A percentile compares a stretch with the other conserved stretches of the same genome.
phyloP scores from a whole-genome alignment of 2,329 filamentous ascomycete species.

The Colletotrichum navitas region DNA sequence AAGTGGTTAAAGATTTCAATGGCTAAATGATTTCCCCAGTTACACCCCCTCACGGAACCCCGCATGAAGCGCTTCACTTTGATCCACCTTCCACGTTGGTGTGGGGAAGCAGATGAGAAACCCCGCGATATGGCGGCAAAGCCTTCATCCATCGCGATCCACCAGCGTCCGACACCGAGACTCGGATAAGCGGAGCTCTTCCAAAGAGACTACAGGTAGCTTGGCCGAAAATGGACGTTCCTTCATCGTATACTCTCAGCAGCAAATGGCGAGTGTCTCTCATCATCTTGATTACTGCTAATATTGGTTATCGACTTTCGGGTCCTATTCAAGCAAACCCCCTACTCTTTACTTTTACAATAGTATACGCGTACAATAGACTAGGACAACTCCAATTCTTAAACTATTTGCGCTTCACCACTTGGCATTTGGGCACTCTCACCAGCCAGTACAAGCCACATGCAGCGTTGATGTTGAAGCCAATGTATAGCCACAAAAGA shows the following conservation, averaged over 20 bases:
- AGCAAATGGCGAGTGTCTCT: background rate
- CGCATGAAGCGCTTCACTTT: background rate
- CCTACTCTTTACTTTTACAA: background rate
- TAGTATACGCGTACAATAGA: background rate
- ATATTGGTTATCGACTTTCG: fast-evolving
- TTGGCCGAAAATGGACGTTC: background rate
- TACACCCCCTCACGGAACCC: conserved; percentile 1
- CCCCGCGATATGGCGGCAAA: conserved; percentile 16
- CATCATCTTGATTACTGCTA: background rate
- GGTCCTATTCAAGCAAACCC: background rate
- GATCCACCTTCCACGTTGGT: background rate
- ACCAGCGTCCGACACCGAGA: background rate
- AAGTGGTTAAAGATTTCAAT: background rate
- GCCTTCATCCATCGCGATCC: conserved; percentile 5
- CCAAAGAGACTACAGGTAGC: background rate
- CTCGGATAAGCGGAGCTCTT: background rate
- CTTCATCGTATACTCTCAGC: no score
- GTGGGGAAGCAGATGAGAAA: conserved; percentile 10
- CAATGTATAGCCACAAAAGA: conserved; percentile 66
- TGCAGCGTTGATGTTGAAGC: conserved; percentile 64
- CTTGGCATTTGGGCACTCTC: conserved; percentile 46
- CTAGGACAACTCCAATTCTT: background rate
- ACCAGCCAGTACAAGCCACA: conserved; percentile 61
- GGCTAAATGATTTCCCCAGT: conserved; percentile 18
- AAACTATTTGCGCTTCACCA: conserved; percentile 15